Evolutionary conservation across 768 basidiomycete species (phyloP), one percentile per base, ranked within the genome.

Genomic region (Punctularia strigosozonata): DNA sequence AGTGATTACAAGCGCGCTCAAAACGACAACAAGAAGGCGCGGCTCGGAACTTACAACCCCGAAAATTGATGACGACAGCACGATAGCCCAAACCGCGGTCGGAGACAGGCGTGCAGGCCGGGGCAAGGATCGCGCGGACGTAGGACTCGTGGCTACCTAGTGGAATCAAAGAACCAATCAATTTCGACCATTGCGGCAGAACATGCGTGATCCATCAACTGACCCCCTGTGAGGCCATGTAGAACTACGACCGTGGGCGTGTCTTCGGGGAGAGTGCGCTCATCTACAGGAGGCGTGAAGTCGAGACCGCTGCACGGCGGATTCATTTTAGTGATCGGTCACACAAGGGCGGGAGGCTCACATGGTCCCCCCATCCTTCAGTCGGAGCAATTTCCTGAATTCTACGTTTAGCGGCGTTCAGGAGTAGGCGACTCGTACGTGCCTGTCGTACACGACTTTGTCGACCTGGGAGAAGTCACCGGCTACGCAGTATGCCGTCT

Each of bases 51-150:
- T 52, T 50, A 85, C 90, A 94, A 53, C 90, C 91, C 49, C 92
- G 75, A 60, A 84, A 92, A 61, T 94, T 95, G 54, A 92, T 72
- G 6, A 97, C 89, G 10, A 84, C 80, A 4, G 75, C 92, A 41
- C 95, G 71, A 58, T 86, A 94, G 13, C 91, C 90, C 38, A 94
- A 63, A 2, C 92, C 94, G n/a, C 86, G 88, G 49, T 83, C 65
- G 30, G 71, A 68, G 5, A 77, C 68, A 20, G 84, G 70, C 21
- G 68, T 66, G 54, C 80, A 80, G 12, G 80, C 81, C 42, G 75
- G 80, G 36, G 73, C 71, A 3, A 98, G 64, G 33, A 95, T 69
- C 21, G 84, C 78, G 45, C 89, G 69, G 31, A 95, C 85, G 52
- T 95, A 98, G 15, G 80, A 68, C 65, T 94, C 94, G 53, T 94